These are phyloP conservation scores for Sisymbrium altissimum DNA, from an alignment of 345 rosid species.

Conservation along the genomic window DNA sequence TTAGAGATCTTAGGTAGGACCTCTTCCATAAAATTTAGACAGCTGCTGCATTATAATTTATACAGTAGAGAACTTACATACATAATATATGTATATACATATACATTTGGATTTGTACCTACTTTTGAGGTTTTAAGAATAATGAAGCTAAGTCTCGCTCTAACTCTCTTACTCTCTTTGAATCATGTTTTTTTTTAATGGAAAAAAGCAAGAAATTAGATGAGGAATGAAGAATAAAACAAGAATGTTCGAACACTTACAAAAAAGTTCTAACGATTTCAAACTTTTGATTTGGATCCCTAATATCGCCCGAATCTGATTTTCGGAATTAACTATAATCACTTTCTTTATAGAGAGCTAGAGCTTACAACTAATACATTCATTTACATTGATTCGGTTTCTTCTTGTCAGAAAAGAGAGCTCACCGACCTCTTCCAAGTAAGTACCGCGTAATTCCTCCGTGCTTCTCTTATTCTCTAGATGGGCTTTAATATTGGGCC, in stretches of 20 bases:
- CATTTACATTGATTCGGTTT: too few species aligned
- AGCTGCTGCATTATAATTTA: not conserved
- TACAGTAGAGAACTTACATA: not conserved
- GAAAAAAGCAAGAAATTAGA: not conserved
- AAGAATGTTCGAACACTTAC: too few species aligned
- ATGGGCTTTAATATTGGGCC: not conserved
- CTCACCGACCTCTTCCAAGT: not conserved
- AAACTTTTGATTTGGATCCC: too few species aligned
- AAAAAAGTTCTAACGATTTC: too few species aligned
- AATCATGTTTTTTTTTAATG: not conserved
- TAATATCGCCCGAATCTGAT: too few species aligned
- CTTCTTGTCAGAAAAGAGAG: not conserved
- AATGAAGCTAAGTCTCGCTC: not conserved
- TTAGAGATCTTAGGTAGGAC: constrained; percentile 21
- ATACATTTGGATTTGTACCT: not conserved
- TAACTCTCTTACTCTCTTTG: not conserved
- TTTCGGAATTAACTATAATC: too few species aligned
- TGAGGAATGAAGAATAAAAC: not conserved
- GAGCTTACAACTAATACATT: too few species aligned
- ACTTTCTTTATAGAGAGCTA: too few species aligned
- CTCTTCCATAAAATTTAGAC: constrained; percentile 7
- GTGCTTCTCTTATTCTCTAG: not conserved
- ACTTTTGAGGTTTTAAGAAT: not conserved
- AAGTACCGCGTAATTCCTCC: not conserved
- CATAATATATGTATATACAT: not conserved